Evolutionary conservation across 164 flowering plant genomes (phyloP), one percentile per base, ranked within the genome.

Genomic region (Vitis rotundifolia): DNA sequence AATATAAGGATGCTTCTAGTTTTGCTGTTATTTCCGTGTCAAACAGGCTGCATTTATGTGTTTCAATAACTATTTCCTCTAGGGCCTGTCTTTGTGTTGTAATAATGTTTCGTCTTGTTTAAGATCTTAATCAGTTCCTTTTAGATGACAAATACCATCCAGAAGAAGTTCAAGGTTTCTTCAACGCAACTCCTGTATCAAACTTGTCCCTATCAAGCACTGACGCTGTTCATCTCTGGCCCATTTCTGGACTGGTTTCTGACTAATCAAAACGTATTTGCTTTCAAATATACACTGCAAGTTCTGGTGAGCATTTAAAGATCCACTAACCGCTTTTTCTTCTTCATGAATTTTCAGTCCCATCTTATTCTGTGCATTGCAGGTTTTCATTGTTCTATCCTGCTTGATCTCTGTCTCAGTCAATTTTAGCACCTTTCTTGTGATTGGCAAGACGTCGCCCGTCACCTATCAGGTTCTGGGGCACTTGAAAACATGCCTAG

Each of bases 401-500:
- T 95, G 98, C 89, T 72, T 93, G 75, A 95, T 95, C 49, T 87
- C 99, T 18, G 94, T 95, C 55, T 91, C 98, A 58, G 99, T 95
- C 16, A 95, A 95, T 82, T 95, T 94, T 68, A 94, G 99, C 73
- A 94, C 99, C 9, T 94, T 94, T 82, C 84, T 94, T 69, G 99
- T 94, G 14, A 95, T 95, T 69, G 99, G 99, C 47, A 95, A 95
- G 80, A 95, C 99, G 50, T 95, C 99, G 55, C 93, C 99, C 9
- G 99, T 95, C 61, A 95, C 99, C 22, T 95, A 95, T 81, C 99
- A 95, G 75, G 99, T 95, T 59, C 84, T 95, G 50, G 99, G 99
- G 54, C 99, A 95, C 79, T 75, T 93, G 70, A 95, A 95, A 74
- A 94, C 99, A 62, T 94, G 99, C 76, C 83, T 94, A 37, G 98